Evolutionary conservation across 1,284 basidiomycete species (phyloP), one percentile per base, ranked within the genome.

Genomic region (Ganoderma meredithae): DNA sequence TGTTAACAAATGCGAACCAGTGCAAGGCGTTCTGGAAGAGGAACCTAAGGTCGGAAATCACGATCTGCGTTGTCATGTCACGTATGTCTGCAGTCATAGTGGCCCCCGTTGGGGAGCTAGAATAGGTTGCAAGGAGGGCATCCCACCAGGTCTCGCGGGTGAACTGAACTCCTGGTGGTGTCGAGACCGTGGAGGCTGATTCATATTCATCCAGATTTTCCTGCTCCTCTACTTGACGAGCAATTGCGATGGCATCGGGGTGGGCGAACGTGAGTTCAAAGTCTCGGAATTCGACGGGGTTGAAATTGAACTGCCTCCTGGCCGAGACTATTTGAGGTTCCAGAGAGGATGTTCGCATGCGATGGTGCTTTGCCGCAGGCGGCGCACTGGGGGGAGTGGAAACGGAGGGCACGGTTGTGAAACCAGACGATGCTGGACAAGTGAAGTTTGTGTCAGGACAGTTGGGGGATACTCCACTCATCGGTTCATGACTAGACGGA

Each of bases 61-160:
- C 83, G 49, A 78, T 78, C 43, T 82, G 80, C 2, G 81, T 76
- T 3, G 84, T 81, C 3, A 76, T 72, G 31, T 84, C 82, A n/a
- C 88, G 85, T 73, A 85, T 78, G 25, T 81, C 76, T 27, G 78
- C 62, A 6, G 82, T 79, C 40, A 87, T 73, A 31, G 76, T 5
- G 1, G 15, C 6, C 39, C 15, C 52, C 76, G 73, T 49, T 74
- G 75, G 12, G 19, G 83, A 77, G 19, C 81, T 78, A 43, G 81
- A 71, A 76, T 92, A 93, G n/a, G 88, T 74, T 27, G 80, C 80
- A 44, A 92, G 78, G 31, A 94, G 81, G 10, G 84, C 86, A 75
- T 93, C 92, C 90, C 90, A 94, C 92, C 91, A 93, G 39, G 87
- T 88, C 79, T 90, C 88, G 62, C 90, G 89, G 31, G 83, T 81